Evolutionary conservation across 371 early-diverging fungal genomes (phyloP).

Genomic region (Lichtheimia ramosa): DNA sequence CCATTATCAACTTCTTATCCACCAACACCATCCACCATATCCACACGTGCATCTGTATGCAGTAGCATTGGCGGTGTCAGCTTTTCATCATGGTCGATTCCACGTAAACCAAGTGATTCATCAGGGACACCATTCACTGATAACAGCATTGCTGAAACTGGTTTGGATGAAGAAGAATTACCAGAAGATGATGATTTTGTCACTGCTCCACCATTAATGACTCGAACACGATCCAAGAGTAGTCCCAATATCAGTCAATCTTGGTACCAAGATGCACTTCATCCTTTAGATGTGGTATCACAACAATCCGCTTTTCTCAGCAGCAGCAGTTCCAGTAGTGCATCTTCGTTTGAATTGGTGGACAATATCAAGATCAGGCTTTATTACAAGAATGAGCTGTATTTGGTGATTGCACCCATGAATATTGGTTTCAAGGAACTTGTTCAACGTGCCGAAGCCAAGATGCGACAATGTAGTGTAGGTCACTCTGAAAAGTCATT

Average conservation of each 20-base stretch:
- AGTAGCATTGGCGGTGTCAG: no score
- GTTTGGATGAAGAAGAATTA: no score
- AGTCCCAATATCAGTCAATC: slow-evolving; percentile 59
- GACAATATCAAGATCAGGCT: slow-evolving; percentile 73
- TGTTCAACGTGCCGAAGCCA: slow-evolving; percentile 76
- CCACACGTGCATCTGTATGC: no score
- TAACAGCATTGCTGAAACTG: no score
- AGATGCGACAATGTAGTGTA: slow-evolving; percentile 52
- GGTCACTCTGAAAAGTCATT: slow-evolving; percentile 10
- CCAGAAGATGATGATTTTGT: no score
- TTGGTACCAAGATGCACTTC: slow-evolving; percentile 6
- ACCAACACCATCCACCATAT: no score
- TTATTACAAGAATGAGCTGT: slow-evolving; percentile 82
- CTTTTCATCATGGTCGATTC: no score
- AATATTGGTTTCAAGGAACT: slow-evolving; percentile 77
- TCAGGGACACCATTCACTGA: no score
- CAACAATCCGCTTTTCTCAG: no score
- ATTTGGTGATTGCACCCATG: slow-evolving; percentile 80
- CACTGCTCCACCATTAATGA: no score
- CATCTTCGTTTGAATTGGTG: slow-evolving; percentile 5
- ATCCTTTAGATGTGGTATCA: not conserved
- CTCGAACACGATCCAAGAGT: slow-evolving; percentile 50
- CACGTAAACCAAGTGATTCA: no score
- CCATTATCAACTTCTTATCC: slow-evolving; percentile 17
- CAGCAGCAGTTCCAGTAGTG: not conserved